phyloP scores from a whole-genome alignment of 2,329 filamentous ascomycete species.

The Colletotrichum abscissum region DNA sequence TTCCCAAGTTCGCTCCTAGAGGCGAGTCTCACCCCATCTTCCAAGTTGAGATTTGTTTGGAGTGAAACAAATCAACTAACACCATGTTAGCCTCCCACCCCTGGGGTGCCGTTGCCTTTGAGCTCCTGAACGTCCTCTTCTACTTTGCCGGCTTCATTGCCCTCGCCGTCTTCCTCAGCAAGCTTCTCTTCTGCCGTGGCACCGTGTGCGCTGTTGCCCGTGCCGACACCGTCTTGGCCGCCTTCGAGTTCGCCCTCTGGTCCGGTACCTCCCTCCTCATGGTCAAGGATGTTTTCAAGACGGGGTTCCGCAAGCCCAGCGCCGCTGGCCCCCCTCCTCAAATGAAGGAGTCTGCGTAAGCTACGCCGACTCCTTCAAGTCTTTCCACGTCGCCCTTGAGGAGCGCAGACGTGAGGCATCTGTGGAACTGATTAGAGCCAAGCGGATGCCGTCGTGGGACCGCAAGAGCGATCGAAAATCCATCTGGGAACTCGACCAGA shows the following conservation, averaged over 20 bases:
- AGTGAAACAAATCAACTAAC: not conserved
- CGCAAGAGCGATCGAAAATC: constrained; percentile 14
- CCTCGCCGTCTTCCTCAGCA: constrained; percentile 66
- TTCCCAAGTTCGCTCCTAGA: constrained; percentile 57
- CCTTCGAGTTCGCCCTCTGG: constrained; percentile 66
- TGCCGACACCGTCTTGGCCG: constrained; percentile 65
- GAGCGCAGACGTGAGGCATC: constrained; percentile 31
- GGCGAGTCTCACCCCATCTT: constrained; percentile 43
- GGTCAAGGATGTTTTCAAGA: constrained; percentile 59
- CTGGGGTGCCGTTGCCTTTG: constrained; percentile 60
- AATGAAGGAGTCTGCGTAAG: constrained; percentile 37
- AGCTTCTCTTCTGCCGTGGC: constrained; percentile 67
- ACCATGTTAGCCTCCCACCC: constrained; percentile 55
- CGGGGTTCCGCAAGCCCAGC: constrained; percentile 47
- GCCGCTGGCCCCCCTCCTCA: constrained; percentile 37
- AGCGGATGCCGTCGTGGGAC: constrained; percentile 32
- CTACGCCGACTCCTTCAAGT: constrained; percentile 25
- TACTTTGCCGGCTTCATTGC: constrained; percentile 71
- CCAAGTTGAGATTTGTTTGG: too few relatives aligned
- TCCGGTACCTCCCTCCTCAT: constrained; percentile 57
- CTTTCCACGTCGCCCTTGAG: constrained; percentile 20
- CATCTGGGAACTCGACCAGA: constrained; percentile 31
- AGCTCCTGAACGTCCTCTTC: constrained; percentile 64
- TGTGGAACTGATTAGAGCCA: constrained; percentile 25
- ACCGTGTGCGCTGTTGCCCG: constrained; percentile 66